Conservation (phyloP, 2,329 filamentous ascomycete species). For the Epichloe elymi region DNA sequence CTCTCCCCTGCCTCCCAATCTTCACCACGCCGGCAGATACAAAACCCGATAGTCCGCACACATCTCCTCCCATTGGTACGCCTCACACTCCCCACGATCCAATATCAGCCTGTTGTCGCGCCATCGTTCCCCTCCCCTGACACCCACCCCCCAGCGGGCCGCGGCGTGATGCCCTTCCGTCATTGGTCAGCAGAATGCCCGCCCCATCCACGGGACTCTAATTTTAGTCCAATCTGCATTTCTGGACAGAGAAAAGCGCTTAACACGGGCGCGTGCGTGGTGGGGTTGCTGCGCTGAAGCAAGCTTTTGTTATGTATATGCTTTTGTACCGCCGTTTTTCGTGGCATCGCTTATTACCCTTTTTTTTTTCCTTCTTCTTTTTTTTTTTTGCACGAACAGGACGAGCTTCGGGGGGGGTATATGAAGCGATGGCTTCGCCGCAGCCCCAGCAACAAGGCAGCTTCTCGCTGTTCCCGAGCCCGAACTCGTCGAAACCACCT, state of each 20-base stretch:
- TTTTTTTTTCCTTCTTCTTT: background rate
- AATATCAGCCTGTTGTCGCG: no score
- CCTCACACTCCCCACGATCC: no score
- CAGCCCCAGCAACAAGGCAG: background rate
- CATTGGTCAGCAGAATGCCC: background rate
- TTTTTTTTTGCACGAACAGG: background rate
- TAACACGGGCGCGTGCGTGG: background rate
- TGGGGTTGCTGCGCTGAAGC: background rate
- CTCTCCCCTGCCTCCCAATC: no score
- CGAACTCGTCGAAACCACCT: conserved; percentile 14
- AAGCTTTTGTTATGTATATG: no score
- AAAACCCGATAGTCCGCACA: no score
- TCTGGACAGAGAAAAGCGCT: background rate
- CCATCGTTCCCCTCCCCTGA: background rate
- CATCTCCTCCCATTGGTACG: no score
- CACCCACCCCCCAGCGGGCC: no score
- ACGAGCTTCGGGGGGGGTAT: background rate
- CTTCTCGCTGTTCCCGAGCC: no score
- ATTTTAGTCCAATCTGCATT: background rate
- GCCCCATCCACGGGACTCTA: background rate
- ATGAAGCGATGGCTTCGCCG: background rate
- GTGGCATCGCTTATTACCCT: no score
- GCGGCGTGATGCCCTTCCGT: background rate
- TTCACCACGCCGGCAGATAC: no score
- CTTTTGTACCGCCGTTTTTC: no score